A percentile compares a stretch with the other conserved stretches of the same genome.
Conservation (phyloP, 352 stramenopile species). For the Phytophthora pinifolia region DNA sequence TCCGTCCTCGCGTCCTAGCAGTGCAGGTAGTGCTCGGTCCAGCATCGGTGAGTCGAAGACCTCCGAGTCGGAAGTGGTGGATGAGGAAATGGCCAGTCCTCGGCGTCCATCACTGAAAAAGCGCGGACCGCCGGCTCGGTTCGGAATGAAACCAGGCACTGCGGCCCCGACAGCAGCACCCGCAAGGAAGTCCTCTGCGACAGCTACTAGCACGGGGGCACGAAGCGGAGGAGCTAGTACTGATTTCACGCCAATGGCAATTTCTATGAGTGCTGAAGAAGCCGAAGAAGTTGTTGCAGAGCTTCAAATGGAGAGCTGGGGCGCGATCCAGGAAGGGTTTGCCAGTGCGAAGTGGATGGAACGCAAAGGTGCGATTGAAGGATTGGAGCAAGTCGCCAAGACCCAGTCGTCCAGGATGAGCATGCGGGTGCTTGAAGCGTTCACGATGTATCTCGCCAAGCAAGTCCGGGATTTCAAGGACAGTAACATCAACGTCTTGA, state of each 20-base stretch:
- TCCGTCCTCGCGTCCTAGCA: constrained; percentile 33
- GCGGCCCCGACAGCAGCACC: constrained; percentile 27
- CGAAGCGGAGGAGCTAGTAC: constrained; percentile 26
- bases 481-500: constrained; percentile 89
- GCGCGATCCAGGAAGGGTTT: constrained; percentile 56
- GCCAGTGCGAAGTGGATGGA: constrained; percentile 82
- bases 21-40: constrained; percentile 28
- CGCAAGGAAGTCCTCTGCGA: constrained; percentile 30
- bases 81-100: constrained; percentile 36
- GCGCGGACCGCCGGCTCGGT: constrained; percentile 46
- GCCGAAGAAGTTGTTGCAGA: constrained; percentile 58
- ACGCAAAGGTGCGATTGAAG: constrained; percentile 75
- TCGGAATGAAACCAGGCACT: constrained; percentile 46
- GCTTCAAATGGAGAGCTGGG: constrained; percentile 64
- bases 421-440: constrained; percentile 66
- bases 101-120: constrained; percentile 41
- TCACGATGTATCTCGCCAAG: constrained; percentile 71
- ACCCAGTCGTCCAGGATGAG: constrained; percentile 54
- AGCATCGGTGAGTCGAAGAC: constrained; percentile 19
- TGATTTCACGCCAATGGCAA: constrained; percentile 66
- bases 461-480: constrained; percentile 89
- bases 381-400: constrained; percentile 59
- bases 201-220: constrained; percentile 8
- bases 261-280: constrained; percentile 68
- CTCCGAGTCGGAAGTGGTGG: constrained; percentile 16